Evolutionary conservation across 2,329 filamentous ascomycete species (phyloP).

Genomic region (Plenodomus tracheiphilus): DNA sequence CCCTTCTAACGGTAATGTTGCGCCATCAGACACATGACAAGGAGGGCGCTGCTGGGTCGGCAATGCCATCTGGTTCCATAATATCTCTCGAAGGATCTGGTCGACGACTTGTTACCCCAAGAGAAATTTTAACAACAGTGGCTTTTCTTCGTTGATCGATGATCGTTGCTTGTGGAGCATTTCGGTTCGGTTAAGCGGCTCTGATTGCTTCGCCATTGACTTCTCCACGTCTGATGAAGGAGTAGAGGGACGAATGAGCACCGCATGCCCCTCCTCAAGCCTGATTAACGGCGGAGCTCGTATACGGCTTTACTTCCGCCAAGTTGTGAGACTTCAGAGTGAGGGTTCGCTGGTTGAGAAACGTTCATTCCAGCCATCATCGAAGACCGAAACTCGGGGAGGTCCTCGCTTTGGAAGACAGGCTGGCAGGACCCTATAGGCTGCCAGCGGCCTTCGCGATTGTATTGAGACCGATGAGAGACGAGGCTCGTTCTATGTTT

Average conservation of each 20-base stretch:
- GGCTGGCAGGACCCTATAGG: slow-evolving; percentile 20
- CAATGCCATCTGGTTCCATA: slow-evolving; percentile 24
- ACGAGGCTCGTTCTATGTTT: slow-evolving; percentile 31
- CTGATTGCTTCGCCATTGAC: background rate
- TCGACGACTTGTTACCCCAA: background rate
- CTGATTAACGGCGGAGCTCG: background rate
- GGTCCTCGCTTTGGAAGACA: slow-evolving; percentile 25
- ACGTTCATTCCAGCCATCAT: background rate
- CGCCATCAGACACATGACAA: slow-evolving; percentile 20
- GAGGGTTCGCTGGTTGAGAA: background rate
- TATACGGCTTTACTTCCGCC: background rate
- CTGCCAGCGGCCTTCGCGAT: slow-evolving; percentile 13
- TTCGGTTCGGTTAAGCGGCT: background rate
- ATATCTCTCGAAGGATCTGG: slow-evolving; percentile 16
- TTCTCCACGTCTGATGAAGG: background rate
- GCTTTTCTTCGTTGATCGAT: slow-evolving; percentile 26
- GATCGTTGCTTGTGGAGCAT: slow-evolving; percentile 22
- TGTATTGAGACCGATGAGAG: slow-evolving; percentile 23
- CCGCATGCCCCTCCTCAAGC: background rate
- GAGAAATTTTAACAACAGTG: slow-evolving; percentile 21
- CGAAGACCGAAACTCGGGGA: slow-evolving; percentile 14
- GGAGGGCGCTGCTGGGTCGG: slow-evolving; percentile 19
- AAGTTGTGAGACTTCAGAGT: background rate
- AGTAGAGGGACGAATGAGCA: background rate
- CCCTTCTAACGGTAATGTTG: slow-evolving; percentile 20